Percentiles rank a stretch among this genome's conserved stretches.
Evolutionary conservation across 2,329 filamentous ascomycete genomes (phyloP).

Genomic region (Claviceps monticola): DNA sequence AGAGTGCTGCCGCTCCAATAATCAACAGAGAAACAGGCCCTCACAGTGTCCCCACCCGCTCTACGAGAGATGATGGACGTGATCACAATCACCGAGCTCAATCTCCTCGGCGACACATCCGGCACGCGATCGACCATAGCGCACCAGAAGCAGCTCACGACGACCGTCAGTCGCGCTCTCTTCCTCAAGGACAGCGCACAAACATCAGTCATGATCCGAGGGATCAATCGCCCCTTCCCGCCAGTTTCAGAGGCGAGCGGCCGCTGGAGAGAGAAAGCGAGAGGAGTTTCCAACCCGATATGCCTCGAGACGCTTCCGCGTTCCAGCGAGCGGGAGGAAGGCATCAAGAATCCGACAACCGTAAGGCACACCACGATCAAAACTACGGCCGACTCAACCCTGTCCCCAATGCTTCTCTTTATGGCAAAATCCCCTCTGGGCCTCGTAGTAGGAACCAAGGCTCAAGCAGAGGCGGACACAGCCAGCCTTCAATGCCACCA

Average conservation of each 20-base stretch:
- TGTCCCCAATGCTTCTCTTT: constrained; percentile 25
- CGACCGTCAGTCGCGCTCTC: constrained; percentile 31
- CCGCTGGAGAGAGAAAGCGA: constrained; percentile 26
- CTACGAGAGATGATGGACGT: constrained; percentile 29
- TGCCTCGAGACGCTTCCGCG: constrained; percentile 24
- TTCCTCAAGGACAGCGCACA: constrained; percentile 20
- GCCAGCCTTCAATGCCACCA: constrained; percentile 18
- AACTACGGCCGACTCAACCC: constrained; percentile 49
- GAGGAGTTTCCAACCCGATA: constrained; percentile 17
- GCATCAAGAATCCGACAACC: constrained; percentile 36
- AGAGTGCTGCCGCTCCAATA: constrained; percentile 32
- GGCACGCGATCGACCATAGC: constrained; percentile 17
- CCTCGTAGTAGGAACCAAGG: constrained; percentile 37
- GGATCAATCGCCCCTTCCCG: constrained; percentile 18
- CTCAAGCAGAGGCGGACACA: constrained; percentile 23
- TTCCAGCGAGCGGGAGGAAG: constrained; percentile 23
- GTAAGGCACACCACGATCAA: constrained; percentile 39
- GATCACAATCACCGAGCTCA: constrained; percentile 27
- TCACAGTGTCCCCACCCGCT: constrained; percentile 17
- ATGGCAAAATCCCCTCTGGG: constrained; percentile 34
- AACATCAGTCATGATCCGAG: constrained; percentile 17
- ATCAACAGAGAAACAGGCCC: constrained; percentile 22
- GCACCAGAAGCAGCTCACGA: constrained; percentile 30
- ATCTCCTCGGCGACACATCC: constrained; percentile 33
- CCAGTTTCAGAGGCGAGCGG: constrained; percentile 19